Percentiles rank a stretch among this genome's conserved stretches.
phyloP scores from a whole-genome alignment of 2,329 filamentous ascomycete genomes.

The Hymenoscyphus salicellus region DNA sequence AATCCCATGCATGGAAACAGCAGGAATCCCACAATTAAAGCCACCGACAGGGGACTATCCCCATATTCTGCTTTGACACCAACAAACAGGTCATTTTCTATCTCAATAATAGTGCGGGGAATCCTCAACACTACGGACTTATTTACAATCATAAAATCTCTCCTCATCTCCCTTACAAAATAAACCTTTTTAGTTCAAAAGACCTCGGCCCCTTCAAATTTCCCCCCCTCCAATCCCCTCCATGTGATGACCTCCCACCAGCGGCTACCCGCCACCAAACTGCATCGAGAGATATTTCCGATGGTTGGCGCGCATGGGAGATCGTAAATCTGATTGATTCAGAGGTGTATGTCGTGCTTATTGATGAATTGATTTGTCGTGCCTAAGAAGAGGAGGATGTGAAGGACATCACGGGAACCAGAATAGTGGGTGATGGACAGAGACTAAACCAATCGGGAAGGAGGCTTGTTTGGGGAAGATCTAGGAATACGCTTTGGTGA shows the following conservation, averaged over 20 bases:
- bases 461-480: too few species aligned
- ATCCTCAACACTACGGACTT: too few species aligned
- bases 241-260: not conserved
- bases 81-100: too few species aligned
- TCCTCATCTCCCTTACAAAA: too few species aligned
- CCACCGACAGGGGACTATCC: not conserved
- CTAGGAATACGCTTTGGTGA: too few species aligned
- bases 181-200: not conserved
- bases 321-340: not conserved
- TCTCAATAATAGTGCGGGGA: too few species aligned
- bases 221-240: not conserved
- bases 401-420: too few species aligned
- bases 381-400: too few species aligned
- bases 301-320: not conserved
- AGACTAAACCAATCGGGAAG: too few species aligned
- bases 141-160: too few species aligned
- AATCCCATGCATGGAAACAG: not conserved
- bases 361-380: too few species aligned
- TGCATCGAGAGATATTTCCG: constrained; percentile 1
- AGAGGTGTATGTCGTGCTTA: not conserved
- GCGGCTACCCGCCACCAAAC: constrained; percentile 10
- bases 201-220: not conserved
- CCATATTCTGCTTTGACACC: not conserved
- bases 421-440: too few species aligned
- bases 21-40: not conserved